Base-by-base conservation (phyloP, 768 basidiomycete species). In the Boletus speciosus region DNA sequence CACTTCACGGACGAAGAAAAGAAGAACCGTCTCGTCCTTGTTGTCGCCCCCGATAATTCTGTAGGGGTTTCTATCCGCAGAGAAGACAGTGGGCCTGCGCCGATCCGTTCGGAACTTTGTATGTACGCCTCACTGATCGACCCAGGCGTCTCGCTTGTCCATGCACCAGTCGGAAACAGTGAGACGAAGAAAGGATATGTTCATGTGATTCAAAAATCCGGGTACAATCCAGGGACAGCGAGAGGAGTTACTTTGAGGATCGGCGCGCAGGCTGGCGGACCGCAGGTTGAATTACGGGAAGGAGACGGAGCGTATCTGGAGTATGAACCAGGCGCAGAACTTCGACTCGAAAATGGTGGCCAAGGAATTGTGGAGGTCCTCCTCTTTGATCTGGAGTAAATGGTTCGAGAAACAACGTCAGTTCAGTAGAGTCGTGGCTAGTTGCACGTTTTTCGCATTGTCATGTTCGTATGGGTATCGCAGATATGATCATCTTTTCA, bases 1-100 rank as follows among this genome's bases (percentile, higher is more conserved):
- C 81, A 91, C 66, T 95, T 94, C 70, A 73, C 81, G 8, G 93
- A 97, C 61, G 85, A 76, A 11, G 84, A 90, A 64, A 98, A 98
- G 76, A 76, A 70, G 56, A 82, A 93, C 67, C 79, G 78, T 42
- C 82, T 90, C 73, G 84, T 75, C 5, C 75, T 75, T 27, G 74
- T 97, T 44, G 93, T 98, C 31, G 95, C 90, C 0, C 91, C 93
- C 0, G 74, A 83, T 8, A 77, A 72, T 14, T 68, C 78, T 0
- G 69, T 80, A 1, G 86, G 79, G 6, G 91, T 94, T 0, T 63
- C 69, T 5, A 72, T 75, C 31, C 74, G 78, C 48, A 78, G 94
- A 45, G 88, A 93, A 53, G 85, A 75, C 1, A 59, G 72, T 0
- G 93, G 94, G 0, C 92, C 95, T 9, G 85, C 93, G 0, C 96